Evolutionary conservation across 2,329 filamentous ascomycete genomes (phyloP).

Genomic region (Tolypocladium album): DNA sequence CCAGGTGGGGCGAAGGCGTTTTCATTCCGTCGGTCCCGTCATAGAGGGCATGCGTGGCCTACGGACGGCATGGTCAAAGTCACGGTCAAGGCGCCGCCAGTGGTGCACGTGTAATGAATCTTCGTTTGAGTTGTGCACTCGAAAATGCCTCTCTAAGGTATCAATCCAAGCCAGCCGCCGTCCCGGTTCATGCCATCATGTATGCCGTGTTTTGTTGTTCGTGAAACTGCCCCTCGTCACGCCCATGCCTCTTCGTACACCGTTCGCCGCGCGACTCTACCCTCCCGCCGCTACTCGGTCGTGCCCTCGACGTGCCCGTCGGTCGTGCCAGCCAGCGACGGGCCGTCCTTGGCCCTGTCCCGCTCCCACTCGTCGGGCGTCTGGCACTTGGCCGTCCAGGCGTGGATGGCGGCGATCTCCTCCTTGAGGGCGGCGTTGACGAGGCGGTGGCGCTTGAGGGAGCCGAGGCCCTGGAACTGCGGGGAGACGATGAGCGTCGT

Average conservation of each 20-base stretch:
- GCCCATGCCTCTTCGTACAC: too few species aligned
- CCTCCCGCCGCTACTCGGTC: neutral
- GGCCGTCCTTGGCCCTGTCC: constrained; percentile 32
- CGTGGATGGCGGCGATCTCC: constrained; percentile 85
- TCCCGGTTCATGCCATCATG: neutral
- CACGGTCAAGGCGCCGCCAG: neutral
- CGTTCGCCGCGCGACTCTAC: neutral
- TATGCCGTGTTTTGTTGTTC: neutral
- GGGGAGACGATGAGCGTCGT: constrained; percentile 51
- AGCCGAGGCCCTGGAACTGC: constrained; percentile 59
- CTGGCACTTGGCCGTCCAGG: constrained; percentile 90
- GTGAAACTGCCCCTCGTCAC: neutral
- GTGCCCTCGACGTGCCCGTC: constrained; percentile 29
- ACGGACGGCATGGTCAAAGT: neutral
- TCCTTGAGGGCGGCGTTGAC: constrained; percentile 76
- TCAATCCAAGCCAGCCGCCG: neutral
- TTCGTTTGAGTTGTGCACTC: neutral
- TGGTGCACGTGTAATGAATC: neutral
- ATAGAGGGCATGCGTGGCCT: neutral
- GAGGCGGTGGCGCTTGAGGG: constrained; percentile 74
- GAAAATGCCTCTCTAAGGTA: neutral
- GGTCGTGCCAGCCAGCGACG: constrained; percentile 32
- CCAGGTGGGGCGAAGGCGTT: neutral
- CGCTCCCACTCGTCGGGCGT: constrained; percentile 83
- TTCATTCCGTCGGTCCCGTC: neutral